Evolutionary conservation across 148 eudicot species (phyloP).

Genomic region (Chenopodium berlandieri): DNA sequence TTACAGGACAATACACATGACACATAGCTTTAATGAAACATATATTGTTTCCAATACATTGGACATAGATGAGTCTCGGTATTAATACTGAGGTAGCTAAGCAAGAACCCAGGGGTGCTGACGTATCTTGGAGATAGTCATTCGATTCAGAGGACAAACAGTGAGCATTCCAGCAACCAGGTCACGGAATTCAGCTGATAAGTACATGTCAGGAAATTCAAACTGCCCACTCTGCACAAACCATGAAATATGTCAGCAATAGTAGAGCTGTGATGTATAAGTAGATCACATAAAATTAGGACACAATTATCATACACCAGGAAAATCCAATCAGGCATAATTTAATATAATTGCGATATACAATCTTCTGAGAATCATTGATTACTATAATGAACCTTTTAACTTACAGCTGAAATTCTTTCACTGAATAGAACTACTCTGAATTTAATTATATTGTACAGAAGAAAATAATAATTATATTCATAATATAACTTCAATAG

Average conservation of each 20-base stretch:
- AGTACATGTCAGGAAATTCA: neutral
- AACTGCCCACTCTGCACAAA: neutral
- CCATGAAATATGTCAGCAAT: neutral
- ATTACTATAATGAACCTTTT: too few relatives aligned
- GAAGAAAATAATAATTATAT: too few relatives aligned
- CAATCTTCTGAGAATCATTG: too few relatives aligned
- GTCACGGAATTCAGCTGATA: neutral
- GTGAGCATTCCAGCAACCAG: neutral
- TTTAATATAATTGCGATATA: too few relatives aligned
- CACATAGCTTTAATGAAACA: neutral
- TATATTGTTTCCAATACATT: neutral
- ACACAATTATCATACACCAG: neutral
- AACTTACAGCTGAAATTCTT: too few relatives aligned
- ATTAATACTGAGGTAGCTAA: neutral
- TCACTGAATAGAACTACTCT: too few relatives aligned
- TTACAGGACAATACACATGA: neutral
- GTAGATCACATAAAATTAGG: neutral
- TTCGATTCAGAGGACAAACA: neutral
- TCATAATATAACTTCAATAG: too few relatives aligned
- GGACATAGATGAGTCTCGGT: neutral
- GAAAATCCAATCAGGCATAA: neutral
- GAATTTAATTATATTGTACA: too few relatives aligned
- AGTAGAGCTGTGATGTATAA: neutral
- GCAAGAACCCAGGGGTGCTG: constrained; percentile 2
- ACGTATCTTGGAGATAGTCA: neutral